phyloP scores from a whole-genome alignment of 345 rosid species.

The Brassica carinata region DNA sequence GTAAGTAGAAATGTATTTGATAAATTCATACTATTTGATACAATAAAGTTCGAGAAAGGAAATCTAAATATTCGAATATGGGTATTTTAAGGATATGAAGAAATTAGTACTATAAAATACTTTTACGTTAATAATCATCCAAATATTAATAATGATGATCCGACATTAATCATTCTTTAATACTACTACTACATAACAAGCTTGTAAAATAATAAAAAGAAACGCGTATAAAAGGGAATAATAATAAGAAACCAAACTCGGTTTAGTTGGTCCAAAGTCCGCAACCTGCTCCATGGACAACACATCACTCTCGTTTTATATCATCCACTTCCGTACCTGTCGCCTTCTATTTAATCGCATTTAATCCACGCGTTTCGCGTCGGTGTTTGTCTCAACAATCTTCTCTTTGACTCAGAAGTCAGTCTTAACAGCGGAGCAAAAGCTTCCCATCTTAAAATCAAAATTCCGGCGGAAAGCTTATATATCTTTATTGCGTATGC shows the following conservation, averaged over 20 bases:
- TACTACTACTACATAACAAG: not conserved
- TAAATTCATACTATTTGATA: not conserved
- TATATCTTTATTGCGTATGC: not conserved
- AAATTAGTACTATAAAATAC: not conserved
- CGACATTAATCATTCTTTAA: conserved; percentile 13
- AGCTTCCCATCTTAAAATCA: not conserved
- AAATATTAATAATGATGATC: not conserved
- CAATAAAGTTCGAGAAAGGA: not conserved
- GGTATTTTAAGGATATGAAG: not conserved
- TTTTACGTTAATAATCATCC: not conserved
- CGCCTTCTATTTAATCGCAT: conserved; percentile 42
- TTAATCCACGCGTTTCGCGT: conserved; percentile 46
- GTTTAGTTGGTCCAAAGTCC: conserved; percentile 18
- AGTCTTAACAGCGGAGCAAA: not conserved
- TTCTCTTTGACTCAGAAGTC: not conserved
- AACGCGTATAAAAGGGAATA: conserved; percentile 10
- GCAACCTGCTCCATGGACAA: conserved; percentile 39
- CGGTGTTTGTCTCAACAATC: conserved; percentile 11
- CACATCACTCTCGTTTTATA: conserved; percentile 19
- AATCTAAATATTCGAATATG: not conserved
- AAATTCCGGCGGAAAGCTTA: conserved; percentile 10
- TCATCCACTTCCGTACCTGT: conserved; percentile 46
- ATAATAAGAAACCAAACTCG: conserved; percentile 7
- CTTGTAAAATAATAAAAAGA: conserved; percentile 6
- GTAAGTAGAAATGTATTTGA: not conserved